Percentiles rank a stretch among this genome's conserved stretches.
phyloP scores from a whole-genome alignment of 306 rosid species.

The Cercis canadensis region DNA sequence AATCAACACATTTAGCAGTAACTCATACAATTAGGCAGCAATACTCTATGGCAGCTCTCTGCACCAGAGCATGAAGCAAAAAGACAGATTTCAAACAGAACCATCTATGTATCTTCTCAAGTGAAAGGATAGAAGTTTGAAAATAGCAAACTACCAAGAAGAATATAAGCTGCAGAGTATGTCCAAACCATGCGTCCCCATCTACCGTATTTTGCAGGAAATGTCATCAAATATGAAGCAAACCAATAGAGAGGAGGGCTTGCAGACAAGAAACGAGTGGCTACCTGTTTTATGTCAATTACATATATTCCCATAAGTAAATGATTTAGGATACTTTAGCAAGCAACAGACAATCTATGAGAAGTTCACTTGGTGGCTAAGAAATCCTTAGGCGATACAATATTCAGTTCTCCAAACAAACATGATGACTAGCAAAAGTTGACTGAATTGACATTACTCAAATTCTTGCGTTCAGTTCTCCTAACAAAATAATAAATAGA shows the following conservation, averaged over 20 bases:
- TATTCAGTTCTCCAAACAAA: slow-evolving; percentile 8
- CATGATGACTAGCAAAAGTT: slow-evolving; percentile 29
- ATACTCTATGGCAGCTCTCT: no score
- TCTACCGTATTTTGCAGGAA: slow-evolving; percentile 40
- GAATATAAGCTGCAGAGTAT: slow-evolving; percentile 75
- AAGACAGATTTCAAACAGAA: slow-evolving; percentile 14
- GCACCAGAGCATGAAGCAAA: no score
- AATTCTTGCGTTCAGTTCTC: slow-evolving; percentile 24
- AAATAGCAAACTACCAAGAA: slow-evolving; percentile 88
- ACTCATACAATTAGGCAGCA: no score
- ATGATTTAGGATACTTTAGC: not conserved
- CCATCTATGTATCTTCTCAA: slow-evolving; percentile 34
- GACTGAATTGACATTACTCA: not conserved
- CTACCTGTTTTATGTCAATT: slow-evolving; percentile 61
- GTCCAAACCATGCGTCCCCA: slow-evolving; percentile 87
- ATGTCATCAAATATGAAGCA: slow-evolving; percentile 65
- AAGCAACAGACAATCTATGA: slow-evolving; percentile 16
- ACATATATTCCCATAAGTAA: slow-evolving; percentile 22
- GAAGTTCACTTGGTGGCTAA: slow-evolving; percentile 14
- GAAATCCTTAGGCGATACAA: slow-evolving; percentile 6
- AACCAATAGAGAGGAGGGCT: slow-evolving; percentile 94
- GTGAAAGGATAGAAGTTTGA: slow-evolving; percentile 94
- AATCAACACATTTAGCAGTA: no score
- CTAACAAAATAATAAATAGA: slow-evolving; percentile 27
- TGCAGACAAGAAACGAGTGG: slow-evolving; percentile 90